Evolutionary conservation across 345 rosid genomes (phyloP), one percentile per base, ranked within the genome.

Genomic region (Sapria himalayana): DNA sequence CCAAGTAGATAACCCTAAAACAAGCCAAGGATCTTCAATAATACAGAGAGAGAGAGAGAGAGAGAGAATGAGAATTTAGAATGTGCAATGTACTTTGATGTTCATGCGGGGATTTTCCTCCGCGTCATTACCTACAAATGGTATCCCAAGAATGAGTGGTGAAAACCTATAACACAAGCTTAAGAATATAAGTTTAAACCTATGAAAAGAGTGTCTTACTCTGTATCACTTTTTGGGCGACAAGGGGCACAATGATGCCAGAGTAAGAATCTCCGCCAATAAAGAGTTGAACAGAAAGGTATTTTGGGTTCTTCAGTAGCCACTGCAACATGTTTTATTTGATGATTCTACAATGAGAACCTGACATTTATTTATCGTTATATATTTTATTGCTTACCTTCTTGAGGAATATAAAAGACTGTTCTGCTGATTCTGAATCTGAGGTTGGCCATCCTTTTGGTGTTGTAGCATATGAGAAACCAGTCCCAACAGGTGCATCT

Each of bases 1-100:
- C 81, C 78, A 1, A 73, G 37, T 2, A 61, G 7, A 52, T 70
- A 70, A 9, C 81, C 78, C 75, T 76, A 51, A 8, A 44, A 17
- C 11, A 14, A 34, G 10, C 31, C 15, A 12, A 23, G 19, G 14
- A 15, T n/a, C 0, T 9, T 13, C 16, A 5, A 14, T 2, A 5
- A 15, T 12, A 9, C 7, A 33, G 3, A 18, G 3, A 13, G 4
- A 12, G 2, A 5, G 19, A 21, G 4, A 4, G 3, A 25, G 22
- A 25, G n/a, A 15, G n/a, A 16, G 25, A 22, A 19, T 21, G 3
- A 12, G 21, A 8, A 8, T 15, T 25, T 33, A 3, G 15, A 37
- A 21, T 1, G 27, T 10, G 8, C 22, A 5, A 15, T 12, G 19
- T 37, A 62, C 63, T 41, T 45, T 48, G 32, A 57, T 52, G 45